Base-by-base conservation (phyloP, 2,329 filamentous ascomycete genomes). In the Aspergillus fumigatiaffinis region DNA sequence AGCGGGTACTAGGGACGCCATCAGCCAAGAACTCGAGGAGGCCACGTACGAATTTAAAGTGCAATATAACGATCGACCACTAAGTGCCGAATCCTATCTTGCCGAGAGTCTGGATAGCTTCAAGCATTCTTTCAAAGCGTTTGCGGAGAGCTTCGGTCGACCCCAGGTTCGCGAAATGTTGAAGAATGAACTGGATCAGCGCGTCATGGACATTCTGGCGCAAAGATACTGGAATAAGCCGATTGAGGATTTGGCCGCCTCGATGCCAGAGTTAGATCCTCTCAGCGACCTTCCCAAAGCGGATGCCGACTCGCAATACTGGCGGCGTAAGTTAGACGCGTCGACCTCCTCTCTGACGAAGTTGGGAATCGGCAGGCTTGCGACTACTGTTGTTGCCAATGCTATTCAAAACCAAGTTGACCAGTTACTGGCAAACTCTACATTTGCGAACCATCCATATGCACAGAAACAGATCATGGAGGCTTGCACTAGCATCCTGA, bases 31-130 rank as follows among this genome's bases (percentile, higher is more conserved):
- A 73, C 84, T 99, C 0, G 93, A 97, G 68, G 94, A 99, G 75
- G 92, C 94, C 3, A 93, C 91, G 0, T 99, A 99, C 70, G 93
- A 99, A 75, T 99, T 96, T 82, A 99, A 99, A 73, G 94, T 99
- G 4, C 95, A 99, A 73, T 99, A 99, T 77, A 99, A 99, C 69
- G 94, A 99, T 72, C 87, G 94, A 6, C 91, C 93, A 1, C 80
- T 99, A 38, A 96, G 91, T 52, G 94, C 94, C 1, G 94, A 99
- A 72, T 96, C 93, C 3, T 99, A 99, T 71, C 84, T 99, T 42
- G 94, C 94, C 1, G 94, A 97, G 73, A 96, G 90, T 64, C 79
- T 99, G 3, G 94, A 99, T 73, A 87, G 88, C 21, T 97, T 99
- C 82, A 99, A 99, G 76, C 95, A 97, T 74, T 91, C 91, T 0